Base-by-base conservation (phyloP, 2,329 filamentous ascomycete genomes). In the Trichophyton mentagrophytes region DNA sequence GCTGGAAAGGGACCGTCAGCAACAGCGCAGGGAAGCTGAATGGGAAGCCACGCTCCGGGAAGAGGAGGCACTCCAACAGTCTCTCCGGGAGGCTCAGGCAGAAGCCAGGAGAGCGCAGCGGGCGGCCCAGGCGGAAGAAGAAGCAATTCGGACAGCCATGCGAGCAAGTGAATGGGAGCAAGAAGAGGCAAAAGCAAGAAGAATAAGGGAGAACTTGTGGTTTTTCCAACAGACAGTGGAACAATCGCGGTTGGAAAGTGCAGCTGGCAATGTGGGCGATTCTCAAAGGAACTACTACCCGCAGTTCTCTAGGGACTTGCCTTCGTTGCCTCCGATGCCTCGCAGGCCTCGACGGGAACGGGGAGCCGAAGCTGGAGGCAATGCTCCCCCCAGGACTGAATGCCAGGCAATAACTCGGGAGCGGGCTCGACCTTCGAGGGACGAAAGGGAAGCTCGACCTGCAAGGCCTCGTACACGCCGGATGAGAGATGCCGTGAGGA, bases 161-260 rank as follows among this genome's bases (percentile, higher is more conserved):
- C 2, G 38, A 15, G 30, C 27, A 13, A 56, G 61, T 47, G 0
- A 17, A 13, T 3, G 8, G 38, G 56, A 58, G 27, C 27, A 27
- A 3, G 36, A 58, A 38, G 22, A 15, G 22, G 36, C 53, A 40
- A 13, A 49, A 30, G 1, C 40, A 51, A 25, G 56, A 30, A 49
- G 56, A 42, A 40, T 46, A 33, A 13, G 55, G n/a, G 57, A 22
- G 22, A 59, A 62, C 27, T 57, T 55, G n/a, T 57, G 62, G 8
- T 38, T 49, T 42, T 22, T 62, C 13, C 25, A 20, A 20, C 62
- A 60, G 20, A 40, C 60, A 59, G 64, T 64, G 25, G 51, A 51
- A 13, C 46, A 57, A 3, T 65, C 64, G 61, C 63, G 62, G 49
- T 3, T 9, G 2, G 33, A 13, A 36, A 3, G 13, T 36, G 33